Evolutionary conservation across 495 filamentous ascomycete genomes (phyloP), one percentile per base, ranked within the genome.

Genomic region (Extremus antarcticus): DNA sequence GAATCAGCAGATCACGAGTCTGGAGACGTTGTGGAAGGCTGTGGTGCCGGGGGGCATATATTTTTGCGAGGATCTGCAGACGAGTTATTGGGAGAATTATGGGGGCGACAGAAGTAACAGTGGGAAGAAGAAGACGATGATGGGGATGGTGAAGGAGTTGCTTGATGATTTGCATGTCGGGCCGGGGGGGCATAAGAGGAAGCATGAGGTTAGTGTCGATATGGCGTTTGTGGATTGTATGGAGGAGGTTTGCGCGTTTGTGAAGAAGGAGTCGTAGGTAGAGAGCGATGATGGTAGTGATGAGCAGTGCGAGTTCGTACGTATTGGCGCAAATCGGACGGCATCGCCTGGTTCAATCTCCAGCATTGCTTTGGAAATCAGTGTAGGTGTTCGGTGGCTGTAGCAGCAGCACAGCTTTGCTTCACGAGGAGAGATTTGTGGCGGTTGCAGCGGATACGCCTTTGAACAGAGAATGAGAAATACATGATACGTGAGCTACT

Each of bases 101-200:
- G 21, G 24, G 4, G 46, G 46, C 24, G 46, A 49, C 20, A 13
- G 3, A 10, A 29, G 21, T 21, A 49, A 49, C 23, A 49, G 21
- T 11, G 46, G 46, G 10, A 49, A 49, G 46, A 49, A 23, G 46
- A 49, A 49, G 23, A 49, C 46, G 8, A 49, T 49, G 46, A 49
- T 49, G 46, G 24, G 24, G 8, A 49, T 49, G 46, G 24, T 49
- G 11, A 49, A 49, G 46, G 46, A 49, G 46, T 21, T 49, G 19
- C 15, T 49, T 10, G 46, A 49, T 17, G 46, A 49, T 29, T 29
- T 49, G 23, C 46, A 49, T 17, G 46, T 49, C 24, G 46, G 46
- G 8, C 46, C 46, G 10, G 46, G 46, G 7, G 24, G 46, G 8
- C 46, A 49, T 17, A 49, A 49, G 46, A 3, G 46, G 17, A 23